Evolutionary conservation across 768 basidiomycete genomes (phyloP).

Genomic region (Pisolithus orientalis): DNA sequence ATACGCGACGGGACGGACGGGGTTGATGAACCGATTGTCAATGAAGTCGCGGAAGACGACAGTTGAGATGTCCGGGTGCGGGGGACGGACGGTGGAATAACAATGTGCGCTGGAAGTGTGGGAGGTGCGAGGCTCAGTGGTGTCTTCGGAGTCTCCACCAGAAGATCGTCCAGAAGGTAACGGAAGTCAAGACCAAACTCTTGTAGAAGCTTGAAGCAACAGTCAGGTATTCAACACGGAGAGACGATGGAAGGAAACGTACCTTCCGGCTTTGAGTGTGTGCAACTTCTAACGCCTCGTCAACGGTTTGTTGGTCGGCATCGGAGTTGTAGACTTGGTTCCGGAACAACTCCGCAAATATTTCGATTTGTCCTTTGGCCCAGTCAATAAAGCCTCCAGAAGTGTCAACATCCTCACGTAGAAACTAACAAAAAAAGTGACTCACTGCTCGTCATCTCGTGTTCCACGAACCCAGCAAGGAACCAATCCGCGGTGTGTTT

Average conservation of each 20-base stretch:
- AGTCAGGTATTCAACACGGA: not conserved
- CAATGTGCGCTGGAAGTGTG: conserved; percentile 25
- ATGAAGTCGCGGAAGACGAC: conserved; percentile 1
- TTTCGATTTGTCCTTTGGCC: conserved; percentile 82
- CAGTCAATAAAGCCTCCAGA: conserved; percentile 84
- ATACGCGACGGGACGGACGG: conserved; percentile 23
- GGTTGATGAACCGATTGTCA: conserved; percentile 10
- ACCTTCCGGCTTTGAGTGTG: conserved; percentile 83
- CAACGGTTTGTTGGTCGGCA: conserved; percentile 59
- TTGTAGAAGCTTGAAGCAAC: conserved; percentile 58
- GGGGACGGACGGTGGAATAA: conserved; percentile 13
- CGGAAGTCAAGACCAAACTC: conserved; percentile 94
- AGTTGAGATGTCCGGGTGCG: conserved; percentile 13
- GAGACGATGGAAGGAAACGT: conserved; percentile 5
- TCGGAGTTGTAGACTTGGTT: conserved; percentile 89
- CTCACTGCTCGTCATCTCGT: conserved; percentile 88
- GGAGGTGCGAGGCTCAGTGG: conserved; percentile 9
- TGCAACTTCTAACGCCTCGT: conserved; percentile 75
- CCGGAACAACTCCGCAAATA: conserved; percentile 78
- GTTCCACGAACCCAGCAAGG: conserved; percentile 90
- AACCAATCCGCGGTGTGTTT: conserved; percentile 99
- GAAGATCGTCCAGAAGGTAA: conserved; percentile 76
- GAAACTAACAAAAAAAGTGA: conserved; percentile 3
- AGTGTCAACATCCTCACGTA: not conserved
- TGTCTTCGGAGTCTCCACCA: conserved; percentile 46